Evolutionary conservation across 352 stramenopile genomes (phyloP), one percentile per base, ranked within the genome.

Genomic region (Pythium biforme): DNA sequence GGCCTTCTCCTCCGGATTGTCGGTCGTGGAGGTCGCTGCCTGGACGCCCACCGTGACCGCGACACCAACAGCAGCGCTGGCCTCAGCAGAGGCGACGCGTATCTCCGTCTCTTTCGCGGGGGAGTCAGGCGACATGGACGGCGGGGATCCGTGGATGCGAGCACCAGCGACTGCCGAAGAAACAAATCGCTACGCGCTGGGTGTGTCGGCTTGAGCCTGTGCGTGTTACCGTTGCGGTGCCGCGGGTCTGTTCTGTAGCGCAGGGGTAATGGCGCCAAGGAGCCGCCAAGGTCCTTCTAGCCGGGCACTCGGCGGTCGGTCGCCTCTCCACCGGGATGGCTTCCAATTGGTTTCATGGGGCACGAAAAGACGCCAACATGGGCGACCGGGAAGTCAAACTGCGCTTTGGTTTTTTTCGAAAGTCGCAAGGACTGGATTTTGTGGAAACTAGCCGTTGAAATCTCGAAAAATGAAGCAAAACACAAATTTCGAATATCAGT

Each of bases 321-420:
- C 47, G 47, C 47, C 17, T 10, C 31, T 8, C n/a, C n/a, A n/a
- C n/a, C 31, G 14, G 46, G 47, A 53, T 53, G 47, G 47, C 47
- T 53, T 31, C 47, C 49, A 55, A 60, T 60, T 60, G 40, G 54
- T 60, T 60, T 60, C 54, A 34, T 49, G 12, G 54, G 34, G 45
- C 54, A 45, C 40, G 54, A 60, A 60, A 23, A 52, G 54, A 60
- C 54, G 54, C 54, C 40, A 50, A 9, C 1, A 6, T 46, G 23
- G 55, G 48, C 55, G 34, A 54, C 55, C 55, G 6, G 55, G 55
- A 40, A 62, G 55, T 62, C 55, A 53, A 23, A 43, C 14, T 10
- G 4, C 20, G 2, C 25, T 43, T 43, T 43, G 37, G 37, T 10
- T 40, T 59, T 52, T 49, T 59, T 34, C 31, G 20, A 48, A 58